phyloP scores from a whole-genome alignment of 2,329 filamentous ascomycete species.

The Alternaria incomplexa region DNA sequence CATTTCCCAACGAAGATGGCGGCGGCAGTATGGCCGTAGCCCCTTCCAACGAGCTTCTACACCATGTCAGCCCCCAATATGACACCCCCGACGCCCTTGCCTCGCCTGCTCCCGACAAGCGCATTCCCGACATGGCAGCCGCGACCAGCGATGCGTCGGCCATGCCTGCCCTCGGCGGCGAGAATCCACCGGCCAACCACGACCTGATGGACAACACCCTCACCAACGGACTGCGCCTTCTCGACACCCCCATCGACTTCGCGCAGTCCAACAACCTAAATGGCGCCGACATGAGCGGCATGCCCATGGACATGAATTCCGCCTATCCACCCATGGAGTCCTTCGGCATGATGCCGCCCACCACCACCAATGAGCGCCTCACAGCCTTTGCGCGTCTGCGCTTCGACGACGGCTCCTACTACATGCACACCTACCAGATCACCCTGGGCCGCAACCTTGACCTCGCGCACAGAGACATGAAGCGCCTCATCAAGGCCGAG shows the following conservation, averaged over 20 bases:
- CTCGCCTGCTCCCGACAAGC: slow-evolving; percentile 26
- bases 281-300: slow-evolving; percentile 15
- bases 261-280: slow-evolving; percentile 16
- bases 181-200: slow-evolving; percentile 21
- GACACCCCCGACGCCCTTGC: slow-evolving; percentile 24
- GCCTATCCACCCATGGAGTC: slow-evolving; percentile 15
- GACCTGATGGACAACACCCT: slow-evolving; percentile 4
- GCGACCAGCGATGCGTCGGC: slow-evolving; percentile 32
- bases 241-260: slow-evolving; percentile 32
- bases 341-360: slow-evolving; percentile 5
- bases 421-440: slow-evolving; percentile 77
- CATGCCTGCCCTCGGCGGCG: slow-evolving; percentile 9
- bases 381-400: slow-evolving; percentile 70
- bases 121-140: slow-evolving; percentile 35
- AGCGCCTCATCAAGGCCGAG: slow-evolving; percentile 49
- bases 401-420: slow-evolving; percentile 77
- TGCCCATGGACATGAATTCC: slow-evolving; percentile 18
- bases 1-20: slow-evolving; percentile 32
- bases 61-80: slow-evolving; percentile 34
- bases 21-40: slow-evolving; percentile 41
- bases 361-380: slow-evolving; percentile 48
- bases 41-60: slow-evolving; percentile 24
- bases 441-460: slow-evolving; percentile 73
- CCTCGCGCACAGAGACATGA: slow-evolving; percentile 57
- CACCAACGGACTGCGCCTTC: slow-evolving; percentile 18